Evolutionary conservation across 768 basidiomycete species (phyloP).

Genomic region (Brasilioporus rufonigricans): DNA sequence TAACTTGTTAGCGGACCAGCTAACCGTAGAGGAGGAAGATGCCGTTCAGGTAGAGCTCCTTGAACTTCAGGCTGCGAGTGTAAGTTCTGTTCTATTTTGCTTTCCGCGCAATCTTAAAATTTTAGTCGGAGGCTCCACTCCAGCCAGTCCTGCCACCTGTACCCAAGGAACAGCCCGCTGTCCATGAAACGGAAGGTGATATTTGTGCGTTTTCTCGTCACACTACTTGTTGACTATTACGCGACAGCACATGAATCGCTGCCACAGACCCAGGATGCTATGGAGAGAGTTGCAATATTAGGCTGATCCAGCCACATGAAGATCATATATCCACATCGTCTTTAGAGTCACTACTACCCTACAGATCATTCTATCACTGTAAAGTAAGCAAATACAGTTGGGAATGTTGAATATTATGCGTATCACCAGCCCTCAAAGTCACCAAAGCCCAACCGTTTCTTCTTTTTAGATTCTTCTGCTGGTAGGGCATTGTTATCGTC

Average conservation of each 20-base stretch:
- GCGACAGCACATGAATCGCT: slow-evolving; percentile 1
- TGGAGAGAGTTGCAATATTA: slow-evolving; percentile 19
- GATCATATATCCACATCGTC: not conserved
- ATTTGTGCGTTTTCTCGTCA: not conserved
- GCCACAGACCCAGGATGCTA: not conserved
- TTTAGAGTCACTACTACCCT: slow-evolving; percentile 3
- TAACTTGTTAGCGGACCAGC: slow-evolving; percentile 76
- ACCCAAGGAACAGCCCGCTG: slow-evolving; percentile 46
- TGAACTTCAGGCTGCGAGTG: slow-evolving; percentile 62
- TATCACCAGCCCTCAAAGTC: slow-evolving; percentile 78
- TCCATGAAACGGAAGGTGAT: slow-evolving; percentile 33
- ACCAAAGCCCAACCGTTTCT: slow-evolving; percentile 86
- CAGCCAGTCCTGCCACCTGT: slow-evolving; percentile 50
- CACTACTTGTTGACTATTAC: slow-evolving; percentile 3
- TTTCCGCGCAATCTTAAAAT: not conserved
- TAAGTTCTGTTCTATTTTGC: slow-evolving; percentile 33
- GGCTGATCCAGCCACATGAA: slow-evolving; percentile 13
- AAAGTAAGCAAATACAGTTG: slow-evolving; percentile 7
- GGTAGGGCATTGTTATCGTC: slow-evolving; percentile 10
- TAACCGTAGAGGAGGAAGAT: slow-evolving; percentile 91
- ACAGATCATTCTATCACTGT: slow-evolving; percentile 6
- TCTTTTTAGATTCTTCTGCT: slow-evolving; percentile 65
- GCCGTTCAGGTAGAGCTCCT: slow-evolving; percentile 83
- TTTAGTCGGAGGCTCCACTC: slow-evolving; percentile 30
- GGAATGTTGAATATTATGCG: not conserved